Percentiles rank a stretch among this genome's conserved stretches.
Evolutionary conservation across 768 basidiomycete species (phyloP).

Genomic region (Lenzites betulinus): DNA sequence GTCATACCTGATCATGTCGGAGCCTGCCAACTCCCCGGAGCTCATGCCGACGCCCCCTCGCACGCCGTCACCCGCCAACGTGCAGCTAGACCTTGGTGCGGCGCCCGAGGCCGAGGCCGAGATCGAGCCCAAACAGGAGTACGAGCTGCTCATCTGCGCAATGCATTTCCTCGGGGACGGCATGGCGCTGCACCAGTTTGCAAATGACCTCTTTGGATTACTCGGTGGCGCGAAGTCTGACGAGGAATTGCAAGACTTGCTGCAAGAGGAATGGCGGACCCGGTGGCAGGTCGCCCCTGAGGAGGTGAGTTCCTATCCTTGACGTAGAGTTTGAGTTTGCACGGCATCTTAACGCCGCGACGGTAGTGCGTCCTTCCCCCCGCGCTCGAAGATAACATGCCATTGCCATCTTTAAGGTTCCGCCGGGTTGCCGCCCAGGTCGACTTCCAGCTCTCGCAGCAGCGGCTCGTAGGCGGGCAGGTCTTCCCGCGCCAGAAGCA

Average conservation of each 20-base stretch:
- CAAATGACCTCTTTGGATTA: slow-evolving; percentile 76
- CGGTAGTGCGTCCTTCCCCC: slow-evolving; percentile 37
- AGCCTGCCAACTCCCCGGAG: slow-evolving; percentile 22
- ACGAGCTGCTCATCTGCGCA: slow-evolving; percentile 71
- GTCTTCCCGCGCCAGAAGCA: slow-evolving; percentile 56
- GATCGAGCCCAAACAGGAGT: slow-evolving; percentile 35
- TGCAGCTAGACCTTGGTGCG: neutral
- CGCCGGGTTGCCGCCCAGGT: slow-evolving; percentile 49
- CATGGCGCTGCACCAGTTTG: slow-evolving; percentile 81
- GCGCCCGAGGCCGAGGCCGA: slow-evolving; percentile 22
- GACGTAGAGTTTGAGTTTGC: neutral
- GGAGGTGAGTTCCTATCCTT: slow-evolving; percentile 20
- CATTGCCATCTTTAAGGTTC: slow-evolving; percentile 40
- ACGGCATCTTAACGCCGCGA: slow-evolving; percentile 3
- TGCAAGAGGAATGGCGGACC: slow-evolving; percentile 37
- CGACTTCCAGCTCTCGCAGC: slow-evolving; percentile 58
- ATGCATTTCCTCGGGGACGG: slow-evolving; percentile 87
- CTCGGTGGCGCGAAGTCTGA: slow-evolving; percentile 43
- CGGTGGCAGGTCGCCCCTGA: slow-evolving; percentile 29
- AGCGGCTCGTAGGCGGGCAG: slow-evolving; percentile 71
- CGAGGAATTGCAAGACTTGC: slow-evolving; percentile 32
- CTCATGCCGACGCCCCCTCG: slow-evolving; percentile 36
- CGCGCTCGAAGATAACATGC: slow-evolving; percentile 50
- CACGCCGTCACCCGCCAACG: slow-evolving; percentile 30
- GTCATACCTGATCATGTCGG: slow-evolving; percentile 62